These are phyloP conservation scores for Schizonepeta tenuifolia DNA, from an alignment of 257 asterid genomes.

Conservation along the genomic window DNA sequence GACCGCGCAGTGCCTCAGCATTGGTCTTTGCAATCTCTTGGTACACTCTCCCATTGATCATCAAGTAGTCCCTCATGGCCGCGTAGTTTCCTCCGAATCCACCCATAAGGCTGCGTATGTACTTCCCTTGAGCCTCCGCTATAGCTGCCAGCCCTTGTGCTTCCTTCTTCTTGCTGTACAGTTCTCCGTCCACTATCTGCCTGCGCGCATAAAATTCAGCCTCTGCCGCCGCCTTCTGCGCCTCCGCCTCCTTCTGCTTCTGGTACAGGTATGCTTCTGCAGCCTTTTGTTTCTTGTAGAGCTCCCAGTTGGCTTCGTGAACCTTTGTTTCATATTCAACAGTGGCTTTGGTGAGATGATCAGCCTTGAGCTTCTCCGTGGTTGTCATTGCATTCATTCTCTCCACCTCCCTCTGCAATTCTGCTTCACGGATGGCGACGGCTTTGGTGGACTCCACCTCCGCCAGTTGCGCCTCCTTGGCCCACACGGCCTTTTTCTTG, in stretches of 20 bases:
- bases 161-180: constrained; percentile 61
- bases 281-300: constrained; percentile 61
- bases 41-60: constrained; percentile 62
- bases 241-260: constrained; percentile 61
- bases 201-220: constrained; percentile 50
- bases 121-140: constrained; percentile 70
- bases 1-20: constrained; percentile 54
- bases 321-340: constrained; percentile 72
- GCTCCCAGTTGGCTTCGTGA: constrained; percentile 75
- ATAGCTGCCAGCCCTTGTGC: constrained; percentile 66
- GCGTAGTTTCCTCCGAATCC: constrained; percentile 64
- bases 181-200: constrained; percentile 54
- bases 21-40: constrained; percentile 64
- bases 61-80: constrained; percentile 54
- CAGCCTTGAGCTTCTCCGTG: constrained; percentile 68
- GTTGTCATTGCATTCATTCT: constrained; percentile 56
- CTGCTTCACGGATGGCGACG: constrained; percentile 63
- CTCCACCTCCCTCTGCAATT: constrained; percentile 64
- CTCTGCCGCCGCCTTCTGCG: constrained; percentile 54
- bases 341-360: constrained; percentile 58
- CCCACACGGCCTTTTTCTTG: constrained; percentile 71
- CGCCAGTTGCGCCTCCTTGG: constrained; percentile 57
- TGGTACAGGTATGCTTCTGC: constrained; percentile 67
- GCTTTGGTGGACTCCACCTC: constrained; percentile 68
- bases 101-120: constrained; percentile 45